A percentile compares a stretch with the other conserved stretches of the same genome.
These are phyloP conservation scores for Aureobasidium subglaciale DNA, from an alignment of 2,329 filamentous ascomycete genomes.

Conservation along the genomic window DNA sequence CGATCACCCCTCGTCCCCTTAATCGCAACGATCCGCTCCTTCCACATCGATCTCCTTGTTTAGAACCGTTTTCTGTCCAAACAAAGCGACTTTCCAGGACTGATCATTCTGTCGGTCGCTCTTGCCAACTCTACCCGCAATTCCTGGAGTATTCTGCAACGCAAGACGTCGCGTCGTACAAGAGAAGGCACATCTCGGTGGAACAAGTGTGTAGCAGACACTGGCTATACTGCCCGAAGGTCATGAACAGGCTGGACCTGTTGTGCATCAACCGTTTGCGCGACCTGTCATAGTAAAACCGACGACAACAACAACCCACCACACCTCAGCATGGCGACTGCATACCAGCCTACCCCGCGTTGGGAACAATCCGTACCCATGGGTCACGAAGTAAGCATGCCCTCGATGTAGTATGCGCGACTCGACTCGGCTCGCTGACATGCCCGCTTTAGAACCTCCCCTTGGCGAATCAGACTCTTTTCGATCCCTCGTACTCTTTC, in stretches of 20 bases:
- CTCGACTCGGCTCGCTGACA: neutral
- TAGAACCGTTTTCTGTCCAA: conserved; percentile 5
- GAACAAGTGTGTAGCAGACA: neutral
- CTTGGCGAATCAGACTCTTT: neutral
- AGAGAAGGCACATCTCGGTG: neutral
- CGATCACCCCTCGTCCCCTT: conserved; percentile 1
- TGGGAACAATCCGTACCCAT: conserved; percentile 14
- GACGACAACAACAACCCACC: neutral
- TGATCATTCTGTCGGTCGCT: neutral
- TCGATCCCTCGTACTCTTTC: conserved; percentile 4
- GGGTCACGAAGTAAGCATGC: conserved; percentile 1
- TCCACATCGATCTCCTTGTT: conserved; percentile 6
- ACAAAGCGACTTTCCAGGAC: neutral
- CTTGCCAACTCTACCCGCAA: neutral
- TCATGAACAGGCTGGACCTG: conserved; percentile 14
- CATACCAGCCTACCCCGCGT: conserved; percentile 11
- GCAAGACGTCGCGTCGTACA: neutral
- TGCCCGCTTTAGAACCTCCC: neutral
- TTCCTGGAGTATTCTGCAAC: neutral
- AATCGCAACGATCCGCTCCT: conserved; percentile 7
- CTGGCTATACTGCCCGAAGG: conserved; percentile 2
- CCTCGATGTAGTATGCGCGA: neutral
- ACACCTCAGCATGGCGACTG: conserved; percentile 11
- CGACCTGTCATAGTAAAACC: neutral
- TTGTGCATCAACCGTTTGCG: conserved; percentile 7